A percentile compares a stretch with the other conserved stretches of the same genome.
These are phyloP conservation scores for Umbelopsis sp. DNA, from an alignment of 192 early-diverging fungal species.

Conservation along the genomic window DNA sequence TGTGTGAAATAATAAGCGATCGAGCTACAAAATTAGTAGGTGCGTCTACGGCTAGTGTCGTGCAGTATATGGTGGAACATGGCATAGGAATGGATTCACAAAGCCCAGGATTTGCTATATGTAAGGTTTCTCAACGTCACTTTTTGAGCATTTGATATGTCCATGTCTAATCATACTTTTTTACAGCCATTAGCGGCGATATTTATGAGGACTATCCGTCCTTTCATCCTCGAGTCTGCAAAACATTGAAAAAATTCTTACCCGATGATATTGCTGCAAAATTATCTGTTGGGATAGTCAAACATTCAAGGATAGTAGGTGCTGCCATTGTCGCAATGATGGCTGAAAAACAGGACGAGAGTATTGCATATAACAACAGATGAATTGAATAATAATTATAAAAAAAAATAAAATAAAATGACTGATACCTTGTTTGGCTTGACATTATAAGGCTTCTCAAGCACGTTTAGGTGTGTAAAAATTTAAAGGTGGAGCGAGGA, in stretches of 20 bases:
- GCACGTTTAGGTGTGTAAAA: too few relatives aligned
- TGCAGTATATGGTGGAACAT: constrained; percentile 42
- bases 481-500: too few relatives aligned
- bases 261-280: constrained; percentile 33
- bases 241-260: constrained; percentile 37
- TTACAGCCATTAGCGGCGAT: constrained; percentile 41
- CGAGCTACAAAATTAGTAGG: constrained; percentile 82
- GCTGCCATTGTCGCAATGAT: constrained; percentile 49
- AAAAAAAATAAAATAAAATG: too few relatives aligned
- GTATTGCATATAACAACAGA: not conserved
- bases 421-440: too few relatives aligned
- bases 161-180: not conserved
- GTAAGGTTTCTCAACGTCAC: constrained; percentile 24
- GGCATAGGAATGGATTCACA: constrained; percentile 35
- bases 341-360: constrained; percentile 33
- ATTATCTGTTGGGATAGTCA: constrained; percentile 42
- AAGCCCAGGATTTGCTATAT: constrained; percentile 36
- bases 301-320: constrained; percentile 42
- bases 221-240: constrained; percentile 44
- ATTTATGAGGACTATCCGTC: constrained; percentile 43
- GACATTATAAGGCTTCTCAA: too few relatives aligned
- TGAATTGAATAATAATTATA: too few relatives aligned
- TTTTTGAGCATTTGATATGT: not conserved
- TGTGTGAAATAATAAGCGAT: constrained; percentile 80
- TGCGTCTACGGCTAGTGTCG: constrained; percentile 63